Percentiles rank a stretch among this genome's conserved stretches.
Conservation (phyloP, 1,139 yeast genomes). For the Lizanozyma gosingica region DNA sequence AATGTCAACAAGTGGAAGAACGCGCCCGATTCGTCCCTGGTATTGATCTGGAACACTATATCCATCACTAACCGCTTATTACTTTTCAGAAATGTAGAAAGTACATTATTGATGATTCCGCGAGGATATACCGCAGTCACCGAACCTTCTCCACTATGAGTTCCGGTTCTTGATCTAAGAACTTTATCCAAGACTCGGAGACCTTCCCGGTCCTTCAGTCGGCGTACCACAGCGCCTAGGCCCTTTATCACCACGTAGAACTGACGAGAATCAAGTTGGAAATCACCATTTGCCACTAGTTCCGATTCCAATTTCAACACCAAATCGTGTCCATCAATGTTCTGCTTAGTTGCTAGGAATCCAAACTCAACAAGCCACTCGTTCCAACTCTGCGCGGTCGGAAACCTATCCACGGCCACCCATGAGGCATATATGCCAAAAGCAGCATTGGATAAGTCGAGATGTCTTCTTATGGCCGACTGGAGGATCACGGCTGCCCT, state of each 20-base stretch:
- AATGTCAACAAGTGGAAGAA: slow-evolving; percentile 14
- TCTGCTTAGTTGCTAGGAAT: slow-evolving; percentile 8
- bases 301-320: neutral
- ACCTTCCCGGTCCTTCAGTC: neutral
- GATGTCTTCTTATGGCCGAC: slow-evolving; percentile 27
- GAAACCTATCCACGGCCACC: slow-evolving; percentile 4
- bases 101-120: neutral
- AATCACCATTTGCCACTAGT: neutral
- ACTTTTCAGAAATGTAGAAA: neutral
- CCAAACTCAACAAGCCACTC: slow-evolving; percentile 14
- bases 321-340: neutral
- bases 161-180: neutral
- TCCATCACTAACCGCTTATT: slow-evolving; percentile 2
- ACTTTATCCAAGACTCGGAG: neutral
- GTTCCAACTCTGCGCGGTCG: slow-evolving; percentile 6
- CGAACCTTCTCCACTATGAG: neutral
- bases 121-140: slow-evolving; percentile 1
- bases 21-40: slow-evolving; percentile 10
- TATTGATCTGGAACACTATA: slow-evolving; percentile 14
- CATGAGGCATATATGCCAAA: slow-evolving; percentile 5
- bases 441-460: slow-evolving; percentile 17
- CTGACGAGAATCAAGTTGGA: neutral
- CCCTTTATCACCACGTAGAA: neutral
- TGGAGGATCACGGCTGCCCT: slow-evolving; percentile 47
- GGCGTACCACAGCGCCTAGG: neutral